Percentiles rank a stretch among this genome's conserved stretches.
phyloP scores from a whole-genome alignment of 495 filamentous ascomycete species.

The Thermochaetoides thermophila region DNA sequence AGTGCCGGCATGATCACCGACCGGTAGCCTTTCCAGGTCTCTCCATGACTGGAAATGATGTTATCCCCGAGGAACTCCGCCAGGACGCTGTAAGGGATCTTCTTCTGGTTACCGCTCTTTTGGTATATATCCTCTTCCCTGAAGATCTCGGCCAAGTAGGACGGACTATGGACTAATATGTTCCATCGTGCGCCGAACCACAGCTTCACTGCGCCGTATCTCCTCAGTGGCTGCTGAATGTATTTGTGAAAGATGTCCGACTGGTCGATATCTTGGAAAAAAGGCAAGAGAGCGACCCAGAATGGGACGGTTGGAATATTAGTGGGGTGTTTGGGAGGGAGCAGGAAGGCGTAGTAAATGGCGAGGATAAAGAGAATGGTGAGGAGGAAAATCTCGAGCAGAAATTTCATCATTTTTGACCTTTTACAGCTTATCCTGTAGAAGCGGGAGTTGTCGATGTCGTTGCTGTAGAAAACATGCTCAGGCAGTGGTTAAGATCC shows the following conservation, averaged over 20 bases:
- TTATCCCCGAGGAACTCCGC: constrained; percentile 19
- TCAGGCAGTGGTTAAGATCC: too few species aligned
- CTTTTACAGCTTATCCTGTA: too few species aligned
- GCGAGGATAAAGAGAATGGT: background rate
- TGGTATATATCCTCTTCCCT: constrained; percentile 29
- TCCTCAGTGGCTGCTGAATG: constrained; percentile 14
- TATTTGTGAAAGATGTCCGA: constrained; percentile 16
- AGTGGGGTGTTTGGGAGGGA: constrained; percentile 8
- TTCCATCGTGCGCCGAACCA: constrained; percentile 16
- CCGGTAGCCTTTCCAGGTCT: constrained; percentile 6
- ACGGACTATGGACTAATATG: constrained; percentile 16
- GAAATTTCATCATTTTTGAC: constrained; percentile 8
- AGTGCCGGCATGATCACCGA: constrained; percentile 7
- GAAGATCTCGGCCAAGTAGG: constrained; percentile 30
- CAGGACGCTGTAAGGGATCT: constrained; percentile 30
- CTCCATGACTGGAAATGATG: constrained; percentile 8
- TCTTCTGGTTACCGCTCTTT: constrained; percentile 33
- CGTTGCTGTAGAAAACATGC: too few species aligned
- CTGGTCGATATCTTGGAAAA: constrained; percentile 19
- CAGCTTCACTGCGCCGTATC: constrained; percentile 31
- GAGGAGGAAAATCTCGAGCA: constrained; percentile 3
- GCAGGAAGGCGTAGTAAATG: constrained; percentile 3
- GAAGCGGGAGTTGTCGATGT: too few species aligned
- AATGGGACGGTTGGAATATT: constrained; percentile 18
- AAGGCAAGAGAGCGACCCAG: constrained; percentile 17